Evolutionary conservation across 257 asterid genomes (phyloP), one percentile per base, ranked within the genome.

Genomic region (Lycium ferocissimum): DNA sequence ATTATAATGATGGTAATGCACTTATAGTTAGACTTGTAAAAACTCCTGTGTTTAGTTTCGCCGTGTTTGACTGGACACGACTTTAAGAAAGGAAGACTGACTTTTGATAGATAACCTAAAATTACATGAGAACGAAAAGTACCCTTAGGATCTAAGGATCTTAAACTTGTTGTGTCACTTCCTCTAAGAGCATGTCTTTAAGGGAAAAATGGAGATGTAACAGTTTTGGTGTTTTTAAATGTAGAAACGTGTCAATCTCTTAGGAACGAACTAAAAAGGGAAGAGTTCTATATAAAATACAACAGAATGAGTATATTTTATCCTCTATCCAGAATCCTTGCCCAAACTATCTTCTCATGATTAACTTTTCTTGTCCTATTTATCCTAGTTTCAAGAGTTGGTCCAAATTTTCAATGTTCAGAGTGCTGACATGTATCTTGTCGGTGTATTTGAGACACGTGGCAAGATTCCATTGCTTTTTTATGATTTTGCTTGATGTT

Each of bases 401-500:
- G 40, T 73, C 81, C 81, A 47, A 73, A 47, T 73, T 47, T 73
- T 73, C 37, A 33, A 47, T 73, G 3, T 73, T 73, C 7, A 7
- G 59, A 73, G 10, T 73, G 38, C 59, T 73, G 40, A 33, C 5
- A 9, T 43, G 38, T 49, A 20, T 20, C 35, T 73, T 47, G 59
- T 73, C 61, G 2, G 4, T 45, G n/a, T 73, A 47, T 3, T 14
- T 73, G 81, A 47, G 81, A 47, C 2, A 20, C n/a, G 3, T 6
- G 40, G 38, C 43, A 47, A 47, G 40, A 51, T 49, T 7, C n/a
- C 43, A 57, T 37, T 47, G 43, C 10, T 37, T 45, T 66, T 35
- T 9, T 57, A 54, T n/a, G 59, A 40, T 81, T 82, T 59, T 33
- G 22, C 76, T 76, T 83, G 51, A 67, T 82, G 15, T 37, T 6